Conservation (phyloP, 2,329 filamentous ascomycete species). For the Alternaria infectoria region DNA sequence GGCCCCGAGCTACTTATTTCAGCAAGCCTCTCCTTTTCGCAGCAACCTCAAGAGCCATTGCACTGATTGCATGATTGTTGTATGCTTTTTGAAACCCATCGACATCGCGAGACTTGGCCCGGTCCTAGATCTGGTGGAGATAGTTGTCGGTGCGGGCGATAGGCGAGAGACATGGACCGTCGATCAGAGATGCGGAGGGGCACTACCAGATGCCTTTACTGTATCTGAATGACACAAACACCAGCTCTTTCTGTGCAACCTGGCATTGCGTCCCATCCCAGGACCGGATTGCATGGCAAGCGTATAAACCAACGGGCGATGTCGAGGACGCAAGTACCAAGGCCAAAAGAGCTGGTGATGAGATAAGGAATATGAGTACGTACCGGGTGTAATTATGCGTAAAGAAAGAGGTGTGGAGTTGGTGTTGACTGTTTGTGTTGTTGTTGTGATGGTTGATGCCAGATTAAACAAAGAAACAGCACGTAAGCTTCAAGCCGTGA, state of each 20-base stretch:
- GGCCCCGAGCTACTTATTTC: not conserved
- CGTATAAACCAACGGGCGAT: not conserved
- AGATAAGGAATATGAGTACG: constrained; percentile 5
- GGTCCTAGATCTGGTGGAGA: not conserved
- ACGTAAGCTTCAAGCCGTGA: not conserved
- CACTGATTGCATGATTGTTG: not conserved
- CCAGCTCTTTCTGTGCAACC: not conserved
- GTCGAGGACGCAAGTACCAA: not conserved
- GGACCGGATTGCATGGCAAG: not conserved
- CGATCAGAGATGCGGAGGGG: not conserved
- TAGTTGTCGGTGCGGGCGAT: constrained; percentile 2
- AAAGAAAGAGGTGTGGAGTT: not conserved
- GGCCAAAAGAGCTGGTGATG: not conserved
- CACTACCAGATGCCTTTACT: not conserved
- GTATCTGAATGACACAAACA: not conserved
- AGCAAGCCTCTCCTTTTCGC: not conserved
- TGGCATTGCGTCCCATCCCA: not conserved
- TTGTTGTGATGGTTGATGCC: not conserved
- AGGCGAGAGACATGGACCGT: constrained; percentile 5
- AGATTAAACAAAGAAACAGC: not conserved
- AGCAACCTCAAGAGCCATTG: not conserved
- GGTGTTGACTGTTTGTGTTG: not conserved
- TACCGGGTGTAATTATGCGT: constrained; percentile 5
- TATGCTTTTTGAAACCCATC: not conserved
- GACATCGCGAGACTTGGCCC: constrained; percentile 1